phyloP scores from a whole-genome alignment of 176 grass and related monocot species.

The Oryza glaberrima region DNA sequence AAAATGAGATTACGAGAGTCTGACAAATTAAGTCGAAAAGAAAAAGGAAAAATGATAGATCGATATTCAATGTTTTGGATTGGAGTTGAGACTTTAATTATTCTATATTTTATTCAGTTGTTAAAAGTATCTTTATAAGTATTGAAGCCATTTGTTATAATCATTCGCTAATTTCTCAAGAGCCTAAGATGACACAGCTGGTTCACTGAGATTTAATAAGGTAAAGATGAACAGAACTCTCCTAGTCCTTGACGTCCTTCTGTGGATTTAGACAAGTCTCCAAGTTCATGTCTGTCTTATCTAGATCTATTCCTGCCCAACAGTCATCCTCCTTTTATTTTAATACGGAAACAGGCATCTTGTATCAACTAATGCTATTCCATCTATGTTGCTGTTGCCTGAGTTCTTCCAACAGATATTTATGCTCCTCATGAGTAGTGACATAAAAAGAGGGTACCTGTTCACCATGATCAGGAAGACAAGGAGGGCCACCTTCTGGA shows the following conservation, averaged over 20 bases:
- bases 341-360: background rate
- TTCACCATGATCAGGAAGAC: slow-evolving; percentile 75
- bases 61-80: background rate
- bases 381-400: background rate
- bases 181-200: background rate
- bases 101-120: background rate
- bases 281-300: background rate
- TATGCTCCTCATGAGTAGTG: background rate
- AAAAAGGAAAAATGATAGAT: background rate
- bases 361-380: background rate
- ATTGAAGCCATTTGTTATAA: background rate
- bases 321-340: background rate
- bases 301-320: background rate
- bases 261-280: background rate
- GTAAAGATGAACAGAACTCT: background rate
- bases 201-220: background rate
- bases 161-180: background rate
- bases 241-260: background rate
- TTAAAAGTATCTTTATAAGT: background rate
- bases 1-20: too few relatives aligned
- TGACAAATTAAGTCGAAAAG: background rate
- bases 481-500: slow-evolving; percentile 79
- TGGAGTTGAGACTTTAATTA: background rate
- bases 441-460: slow-evolving; percentile 54
- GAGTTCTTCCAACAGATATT: background rate